Evolutionary conservation across 2,329 filamentous ascomycete genomes (phyloP).

Genomic region (Sclerotinia subarctica): DNA sequence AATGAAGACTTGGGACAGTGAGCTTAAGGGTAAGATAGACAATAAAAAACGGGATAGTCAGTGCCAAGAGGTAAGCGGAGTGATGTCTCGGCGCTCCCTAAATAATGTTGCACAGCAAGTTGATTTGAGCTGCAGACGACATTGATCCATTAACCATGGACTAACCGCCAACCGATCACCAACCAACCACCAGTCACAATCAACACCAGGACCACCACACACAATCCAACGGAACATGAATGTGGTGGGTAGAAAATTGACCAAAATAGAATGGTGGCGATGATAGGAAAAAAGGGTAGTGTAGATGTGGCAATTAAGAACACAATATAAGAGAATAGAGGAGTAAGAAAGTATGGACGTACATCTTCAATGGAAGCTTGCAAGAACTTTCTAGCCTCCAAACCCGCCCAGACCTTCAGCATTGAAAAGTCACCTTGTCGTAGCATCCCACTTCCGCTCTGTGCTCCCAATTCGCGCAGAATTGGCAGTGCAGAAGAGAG

Average conservation of each 20-base stretch:
- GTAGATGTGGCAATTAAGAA: background rate
- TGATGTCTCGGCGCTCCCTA: background rate
- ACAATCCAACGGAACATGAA: background rate
- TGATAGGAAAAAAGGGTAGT: background rate
- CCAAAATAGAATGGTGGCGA: background rate
- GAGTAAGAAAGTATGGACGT: conserved; percentile 40
- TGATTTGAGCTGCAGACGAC: background rate
- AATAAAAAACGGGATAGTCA: background rate
- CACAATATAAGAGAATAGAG: background rate
- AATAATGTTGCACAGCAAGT: background rate
- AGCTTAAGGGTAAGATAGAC: background rate
- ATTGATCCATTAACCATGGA: background rate
- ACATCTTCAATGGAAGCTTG: conserved; percentile 88
- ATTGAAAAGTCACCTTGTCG: conserved; percentile 76
- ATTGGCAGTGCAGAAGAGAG: conserved; percentile 86
- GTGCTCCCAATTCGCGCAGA: conserved; percentile 77
- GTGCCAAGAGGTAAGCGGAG: background rate
- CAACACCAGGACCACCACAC: background rate
- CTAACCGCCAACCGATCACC: too few species aligned
- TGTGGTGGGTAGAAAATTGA: background rate
- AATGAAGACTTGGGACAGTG: background rate
- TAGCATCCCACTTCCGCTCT: conserved; percentile 67
- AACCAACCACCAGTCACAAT: background rate
- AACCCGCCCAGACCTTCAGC: conserved; percentile 85
- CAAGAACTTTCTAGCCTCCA: conserved; percentile 85